These are phyloP conservation scores for Ploettnerulaceae sp. DNA, from an alignment of 2,329 filamentous ascomycete species.

Conservation along the genomic window DNA sequence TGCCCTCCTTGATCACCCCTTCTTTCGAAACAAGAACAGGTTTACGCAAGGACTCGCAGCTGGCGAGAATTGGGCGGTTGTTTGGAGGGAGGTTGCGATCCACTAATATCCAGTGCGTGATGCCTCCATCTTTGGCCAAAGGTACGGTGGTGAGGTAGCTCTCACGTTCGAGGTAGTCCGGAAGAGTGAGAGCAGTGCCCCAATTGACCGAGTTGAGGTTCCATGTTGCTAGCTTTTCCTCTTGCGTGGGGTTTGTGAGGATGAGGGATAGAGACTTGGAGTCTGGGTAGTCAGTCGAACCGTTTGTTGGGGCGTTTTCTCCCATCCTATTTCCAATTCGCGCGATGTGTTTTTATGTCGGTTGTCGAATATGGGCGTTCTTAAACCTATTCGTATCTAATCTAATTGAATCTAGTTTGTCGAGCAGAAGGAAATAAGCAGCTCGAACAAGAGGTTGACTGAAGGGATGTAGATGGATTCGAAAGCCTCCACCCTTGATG, in stretches of 20 bases:
- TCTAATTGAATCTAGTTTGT: constrained; percentile 1
- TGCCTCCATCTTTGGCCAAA: constrained; percentile 52
- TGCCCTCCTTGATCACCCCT: constrained; percentile 45
- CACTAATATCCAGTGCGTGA: constrained; percentile 59
- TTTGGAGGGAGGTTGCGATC: constrained; percentile 37
- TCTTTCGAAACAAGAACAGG: constrained; percentile 45
- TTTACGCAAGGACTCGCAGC: constrained; percentile 61
- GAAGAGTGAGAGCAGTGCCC: constrained; percentile 50
- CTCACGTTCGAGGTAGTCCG: constrained; percentile 57
- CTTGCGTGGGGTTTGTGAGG: constrained; percentile 52
- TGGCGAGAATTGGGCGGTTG: constrained; percentile 52
- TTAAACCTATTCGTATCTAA: constrained; percentile 1
- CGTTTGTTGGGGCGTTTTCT: constrained; percentile 10
- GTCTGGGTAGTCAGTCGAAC: constrained; percentile 22
- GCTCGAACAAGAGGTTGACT: neutral
- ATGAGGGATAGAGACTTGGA: constrained; percentile 35
- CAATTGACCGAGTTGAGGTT: constrained; percentile 51
- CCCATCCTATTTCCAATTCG: constrained; percentile 19
- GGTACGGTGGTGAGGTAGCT: constrained; percentile 51
- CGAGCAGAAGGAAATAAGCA: constrained; percentile 1
- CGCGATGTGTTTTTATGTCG: constrained; percentile 6
- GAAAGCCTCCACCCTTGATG: neutral
- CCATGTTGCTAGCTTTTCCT: constrained; percentile 53
- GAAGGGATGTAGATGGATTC: neutral
- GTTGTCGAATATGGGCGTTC: neutral